Evolutionary conservation across 495 filamentous ascomycete genomes (phyloP).

Genomic region (Annulohypoxylon nitens): DNA sequence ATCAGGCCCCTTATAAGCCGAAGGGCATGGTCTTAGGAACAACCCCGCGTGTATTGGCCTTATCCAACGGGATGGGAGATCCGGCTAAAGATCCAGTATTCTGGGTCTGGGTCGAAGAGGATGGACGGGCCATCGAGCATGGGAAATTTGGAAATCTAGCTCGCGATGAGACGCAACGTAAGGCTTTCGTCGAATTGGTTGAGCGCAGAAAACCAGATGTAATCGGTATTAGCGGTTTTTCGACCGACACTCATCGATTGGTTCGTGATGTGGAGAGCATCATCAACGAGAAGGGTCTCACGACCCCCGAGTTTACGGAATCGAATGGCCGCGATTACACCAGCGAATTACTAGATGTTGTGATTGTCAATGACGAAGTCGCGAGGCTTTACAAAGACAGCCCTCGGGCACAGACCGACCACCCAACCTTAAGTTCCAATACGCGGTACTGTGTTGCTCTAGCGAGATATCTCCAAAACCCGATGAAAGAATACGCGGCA

Average conservation of each 20-base stretch:
- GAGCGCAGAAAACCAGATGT: conserved; percentile 86
- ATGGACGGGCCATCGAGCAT: conserved; percentile 87
- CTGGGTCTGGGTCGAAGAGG: conserved; percentile 94
- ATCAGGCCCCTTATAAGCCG: conserved; percentile 96
- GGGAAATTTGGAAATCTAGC: conserved; percentile 85
- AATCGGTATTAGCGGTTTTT: conserved; percentile 89
- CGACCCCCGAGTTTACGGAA: conserved; percentile 78
- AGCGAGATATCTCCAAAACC: conserved; percentile 91
- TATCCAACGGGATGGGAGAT: conserved; percentile 85
- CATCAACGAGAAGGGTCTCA: conserved; percentile 78
- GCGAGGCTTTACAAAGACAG: conserved; percentile 94
- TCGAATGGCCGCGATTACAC: conserved; percentile 71
- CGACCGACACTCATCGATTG: conserved; percentile 85
- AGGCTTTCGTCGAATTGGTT: conserved; percentile 78
- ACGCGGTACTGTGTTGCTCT: conserved; percentile 90
- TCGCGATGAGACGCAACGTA: conserved; percentile 74
- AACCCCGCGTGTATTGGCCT: conserved; percentile 83
- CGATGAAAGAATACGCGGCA: conserved; percentile 94
- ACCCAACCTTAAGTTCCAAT: conserved; percentile 79
- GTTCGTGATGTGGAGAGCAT: conserved; percentile 82
- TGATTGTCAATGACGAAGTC: conserved; percentile 96
- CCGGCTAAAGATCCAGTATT: conserved; percentile 80
- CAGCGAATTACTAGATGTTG: conserved; percentile 82
- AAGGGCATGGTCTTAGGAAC: conserved; percentile 93
- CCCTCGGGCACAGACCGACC: conserved; percentile 81